These are phyloP conservation scores for Sclerotiophoma versabilis DNA, from an alignment of 2,329 filamentous ascomycete species.

Conservation along the genomic window DNA sequence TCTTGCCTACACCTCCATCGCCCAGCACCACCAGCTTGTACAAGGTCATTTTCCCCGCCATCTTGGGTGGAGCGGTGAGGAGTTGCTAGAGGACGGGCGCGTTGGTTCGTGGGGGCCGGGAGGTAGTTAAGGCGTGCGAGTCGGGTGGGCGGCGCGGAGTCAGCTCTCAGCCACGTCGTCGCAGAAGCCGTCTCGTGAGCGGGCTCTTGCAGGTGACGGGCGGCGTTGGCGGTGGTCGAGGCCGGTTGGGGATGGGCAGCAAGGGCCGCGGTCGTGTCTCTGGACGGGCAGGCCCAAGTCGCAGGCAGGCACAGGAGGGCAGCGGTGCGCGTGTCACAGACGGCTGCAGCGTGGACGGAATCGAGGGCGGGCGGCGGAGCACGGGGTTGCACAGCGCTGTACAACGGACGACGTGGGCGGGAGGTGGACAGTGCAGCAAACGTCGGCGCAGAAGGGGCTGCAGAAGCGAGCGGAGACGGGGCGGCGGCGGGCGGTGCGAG, in stretches of 20 bases:
- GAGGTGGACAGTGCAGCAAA: constrained; percentile 32
- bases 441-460: constrained; percentile 29
- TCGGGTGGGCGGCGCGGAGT: constrained; percentile 15
- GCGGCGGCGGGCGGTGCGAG: constrained; percentile 19
- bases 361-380: constrained; percentile 30
- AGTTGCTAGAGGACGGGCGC: neutral
- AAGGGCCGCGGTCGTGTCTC: constrained; percentile 23
- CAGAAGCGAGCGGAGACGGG: constrained; percentile 23
- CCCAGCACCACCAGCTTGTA: constrained; percentile 96
- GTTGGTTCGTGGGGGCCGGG: constrained; percentile 1
- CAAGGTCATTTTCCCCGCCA: constrained; percentile 93
- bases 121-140: constrained; percentile 12
- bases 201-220: constrained; percentile 33
- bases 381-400: constrained; percentile 30
- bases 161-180: constrained; percentile 27
- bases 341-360: constrained; percentile 36
- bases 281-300: constrained; percentile 27
- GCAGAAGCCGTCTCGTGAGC: constrained; percentile 22
- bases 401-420: constrained; percentile 25
- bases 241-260: constrained; percentile 19
- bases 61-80: constrained; percentile 48
- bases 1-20: constrained; percentile 93
- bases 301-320: constrained; percentile 21
- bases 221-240: constrained; percentile 28
- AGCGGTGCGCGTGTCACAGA: constrained; percentile 37